Base-by-base conservation (phyloP, 805 yeast species). In the Maudiozyma turicensis region DNA sequence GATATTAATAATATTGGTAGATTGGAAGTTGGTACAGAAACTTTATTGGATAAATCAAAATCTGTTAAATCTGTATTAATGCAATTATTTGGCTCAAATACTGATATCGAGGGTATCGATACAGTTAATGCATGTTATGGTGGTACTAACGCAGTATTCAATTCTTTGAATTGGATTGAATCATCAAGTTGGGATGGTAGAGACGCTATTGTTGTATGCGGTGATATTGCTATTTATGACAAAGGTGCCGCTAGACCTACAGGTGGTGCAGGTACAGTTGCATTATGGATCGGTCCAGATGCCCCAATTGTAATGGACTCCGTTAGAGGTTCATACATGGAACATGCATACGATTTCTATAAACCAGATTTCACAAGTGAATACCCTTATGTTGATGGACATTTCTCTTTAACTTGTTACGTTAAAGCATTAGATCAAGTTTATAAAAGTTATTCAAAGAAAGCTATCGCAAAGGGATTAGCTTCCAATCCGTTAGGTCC, bases 191-290 rank as follows among this genome's bases (percentile, higher is more conserved):
- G 99, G 99, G 99, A 93, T 65, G 99, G 99, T 55, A 82, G 98
- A 70, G 89, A 91, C 64, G 98, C 98, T 49, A 80, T 93, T 61
- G 99, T 91, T 49, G 96, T 91, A 26, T 82, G 93, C 66, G 98
- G 97, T 71, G 99, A 93, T 71, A 93, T 93, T 69, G 99, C 99
- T 64, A 83, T 93, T 58, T 93, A 93, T 72, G 89, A 90, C 61
- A 80, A 90, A 73, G 99, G 99, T 67, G 84, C 95, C 38, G 99
- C 99, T 50, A 84, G 99, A 77, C 99, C 99, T 65, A 93, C 99
- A 48, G 99, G 99, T 69, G 99, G 99, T 74, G 97, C 95, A 48
- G 99, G 99, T 67, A 77, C 95, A 44, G 95, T 91, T 52, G 99
- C 99, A 42, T 61, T 93, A 65, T 80, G 86, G 67, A 86, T 93